Evolutionary conservation across 805 yeast species (phyloP), one percentile per base, ranked within the genome.

Genomic region (Zygotorulaspora danielsina): DNA sequence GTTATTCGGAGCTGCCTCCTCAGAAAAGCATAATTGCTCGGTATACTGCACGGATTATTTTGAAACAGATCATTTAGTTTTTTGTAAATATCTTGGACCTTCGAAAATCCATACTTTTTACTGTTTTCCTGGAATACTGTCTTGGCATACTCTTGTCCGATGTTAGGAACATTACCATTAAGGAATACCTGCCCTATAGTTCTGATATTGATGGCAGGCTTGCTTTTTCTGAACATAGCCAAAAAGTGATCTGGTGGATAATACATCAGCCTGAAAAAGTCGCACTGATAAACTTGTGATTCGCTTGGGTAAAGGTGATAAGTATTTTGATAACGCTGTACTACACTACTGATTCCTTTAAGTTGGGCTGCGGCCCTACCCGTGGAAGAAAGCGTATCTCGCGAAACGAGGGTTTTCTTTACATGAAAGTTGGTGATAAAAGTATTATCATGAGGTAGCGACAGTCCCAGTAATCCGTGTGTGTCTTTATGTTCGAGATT

Each of bases 201-300:
- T 29, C 44, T 50, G 2, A 57, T 51, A 20, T 48, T 48, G 11
- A 57, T 26, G 3, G 57, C 54, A 6, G 66, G 66, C 34, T 46
- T 53, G 12, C 57, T 47, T 39, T 60, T 59, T 18, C 63, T 49
- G 34, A 57, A 55, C 19, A 56, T 8, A 2, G 54, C 46, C 16
- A 59, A 31, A 35, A 61, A 54, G 37, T 61, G 64, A 12, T 48
- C 48, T 5, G 56, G 49, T 18, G 66, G 65, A 32, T 48, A 54
- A 38, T 47, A 62, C 19, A 37, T 34, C 17, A 62, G 25, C 9
- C 36, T 32, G 40, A 62, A 53, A 25, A 42, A 57, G 13, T 46
- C 38, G 28, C 61, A 49, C 3, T 39, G 46, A 36, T 50, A 56
- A 5, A 53, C 52, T 12, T 19, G 37, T 18, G 59, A 38, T 16